phyloP scores from a whole-genome alignment of 179 eudicot species.

The Spergularia azorica region DNA sequence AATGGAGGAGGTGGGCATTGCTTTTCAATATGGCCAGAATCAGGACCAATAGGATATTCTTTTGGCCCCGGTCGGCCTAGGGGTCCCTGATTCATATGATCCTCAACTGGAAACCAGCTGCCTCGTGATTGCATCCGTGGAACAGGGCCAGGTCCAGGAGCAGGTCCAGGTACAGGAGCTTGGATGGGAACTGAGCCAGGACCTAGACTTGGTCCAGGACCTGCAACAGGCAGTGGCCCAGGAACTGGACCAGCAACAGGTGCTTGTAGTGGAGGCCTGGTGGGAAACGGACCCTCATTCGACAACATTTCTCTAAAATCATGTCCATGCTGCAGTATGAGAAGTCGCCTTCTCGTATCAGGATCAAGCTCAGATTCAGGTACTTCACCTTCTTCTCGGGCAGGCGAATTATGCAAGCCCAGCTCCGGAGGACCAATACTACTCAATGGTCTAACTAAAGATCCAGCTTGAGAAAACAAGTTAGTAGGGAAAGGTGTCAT shows the following conservation, averaged over 20 bases:
- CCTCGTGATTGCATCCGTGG: slow-evolving; percentile 65
- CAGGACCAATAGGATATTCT: slow-evolving; percentile 56
- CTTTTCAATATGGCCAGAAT: slow-evolving; percentile 52
- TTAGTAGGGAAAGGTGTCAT: slow-evolving; percentile 43
- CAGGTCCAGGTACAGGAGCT: slow-evolving; percentile 22
- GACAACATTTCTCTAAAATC: slow-evolving; percentile 60
- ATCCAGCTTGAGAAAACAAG: slow-evolving; percentile 47
- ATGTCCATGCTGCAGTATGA: slow-evolving; percentile 94
- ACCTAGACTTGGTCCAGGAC: slow-evolving; percentile 22
- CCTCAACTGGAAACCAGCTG: slow-evolving; percentile 76
- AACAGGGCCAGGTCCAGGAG: slow-evolving; percentile 52
- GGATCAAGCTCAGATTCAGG: slow-evolving; percentile 98
- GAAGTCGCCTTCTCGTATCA: slow-evolving; percentile 92
- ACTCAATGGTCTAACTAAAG: slow-evolving; percentile 53
- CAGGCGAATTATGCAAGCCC: slow-evolving; percentile 74
- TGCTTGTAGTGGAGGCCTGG: slow-evolving; percentile 59
- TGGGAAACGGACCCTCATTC: slow-evolving; percentile 70
- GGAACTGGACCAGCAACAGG: slow-evolving; percentile 39
- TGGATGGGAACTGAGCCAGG: slow-evolving; percentile 35
- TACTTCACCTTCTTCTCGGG: slow-evolving; percentile 97
- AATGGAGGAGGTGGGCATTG: slow-evolving; percentile 68
- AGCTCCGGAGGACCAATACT: slow-evolving; percentile 56
- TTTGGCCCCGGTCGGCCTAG: slow-evolving; percentile 43
- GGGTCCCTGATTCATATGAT: slow-evolving; percentile 66
- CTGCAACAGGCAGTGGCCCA: slow-evolving; percentile 31